A percentile compares a stretch with the other conserved stretches of the same genome.
These are phyloP conservation scores for Phytophthora sp. DNA, from an alignment of 352 stramenopile species.

Conservation along the genomic window DNA sequence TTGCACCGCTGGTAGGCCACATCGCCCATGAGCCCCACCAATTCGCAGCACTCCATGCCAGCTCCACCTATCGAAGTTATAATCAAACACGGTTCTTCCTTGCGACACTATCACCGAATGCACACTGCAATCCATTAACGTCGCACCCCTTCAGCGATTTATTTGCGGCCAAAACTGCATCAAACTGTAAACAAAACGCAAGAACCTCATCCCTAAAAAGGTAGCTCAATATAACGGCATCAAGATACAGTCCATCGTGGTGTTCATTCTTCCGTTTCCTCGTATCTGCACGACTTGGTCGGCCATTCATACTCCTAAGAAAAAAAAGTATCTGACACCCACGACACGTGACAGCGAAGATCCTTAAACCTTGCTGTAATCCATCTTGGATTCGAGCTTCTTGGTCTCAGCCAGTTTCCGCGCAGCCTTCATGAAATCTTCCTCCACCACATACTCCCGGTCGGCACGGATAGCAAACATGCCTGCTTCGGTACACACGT, in stretches of 20 bases:
- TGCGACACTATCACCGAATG: not conserved
- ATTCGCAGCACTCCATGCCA: slow-evolving; percentile 52
- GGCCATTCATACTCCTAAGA: slow-evolving; percentile 13
- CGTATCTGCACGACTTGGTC: slow-evolving; percentile 20
- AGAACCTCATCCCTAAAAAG: not conserved
- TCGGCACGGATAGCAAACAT: slow-evolving; percentile 99
- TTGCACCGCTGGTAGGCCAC: slow-evolving; percentile 66
- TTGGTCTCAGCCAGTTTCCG: slow-evolving; percentile 99
- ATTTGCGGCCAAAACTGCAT: slow-evolving; percentile 19
- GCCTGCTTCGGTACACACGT: slow-evolving; percentile 97
- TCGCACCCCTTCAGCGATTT: not conserved
- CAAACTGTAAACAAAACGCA: slow-evolving; percentile 10
- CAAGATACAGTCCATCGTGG: slow-evolving; percentile 31
- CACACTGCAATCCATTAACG: slow-evolving; percentile 2
- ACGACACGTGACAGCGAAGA: not conserved
- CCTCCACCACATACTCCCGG: slow-evolving; percentile 99
- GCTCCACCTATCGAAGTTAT: not conserved
- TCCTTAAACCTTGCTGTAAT: slow-evolving; percentile 99
- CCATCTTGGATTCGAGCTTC: slow-evolving; percentile 99
- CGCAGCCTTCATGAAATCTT: slow-evolving; percentile 99
- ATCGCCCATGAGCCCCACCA: slow-evolving; percentile 63
- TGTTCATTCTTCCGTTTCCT: slow-evolving; percentile 41
- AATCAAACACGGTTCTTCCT: too few relatives aligned
- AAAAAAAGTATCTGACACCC: too few relatives aligned
- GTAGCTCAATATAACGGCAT: slow-evolving; percentile 3